Conservation (phyloP, 202 grass and related monocot genomes). For the Brachypodium distachyon region DNA sequence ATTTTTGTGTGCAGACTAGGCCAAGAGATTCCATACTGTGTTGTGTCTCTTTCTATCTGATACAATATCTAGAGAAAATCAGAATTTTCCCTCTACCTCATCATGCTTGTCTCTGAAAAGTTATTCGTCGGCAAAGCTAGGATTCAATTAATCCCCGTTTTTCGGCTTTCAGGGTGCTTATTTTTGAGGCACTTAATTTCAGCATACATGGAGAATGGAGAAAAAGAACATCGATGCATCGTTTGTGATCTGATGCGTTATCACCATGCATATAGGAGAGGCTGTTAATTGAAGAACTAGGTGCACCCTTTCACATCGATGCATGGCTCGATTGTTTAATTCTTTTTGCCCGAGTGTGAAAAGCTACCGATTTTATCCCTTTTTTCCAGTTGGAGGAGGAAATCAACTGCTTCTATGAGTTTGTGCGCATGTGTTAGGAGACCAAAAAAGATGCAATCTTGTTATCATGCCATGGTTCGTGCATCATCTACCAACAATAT, state of each 20-base stretch:
- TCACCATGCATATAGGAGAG: background rate
- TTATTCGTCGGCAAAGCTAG: slow-evolving; percentile 3
- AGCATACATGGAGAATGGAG: background rate
- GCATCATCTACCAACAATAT: background rate
- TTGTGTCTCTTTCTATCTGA: background rate
- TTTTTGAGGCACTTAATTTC: background rate
- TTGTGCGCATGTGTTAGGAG: background rate
- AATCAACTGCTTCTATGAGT: background rate
- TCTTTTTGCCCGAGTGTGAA: background rate
- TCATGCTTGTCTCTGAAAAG: background rate
- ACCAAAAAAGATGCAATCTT: background rate
- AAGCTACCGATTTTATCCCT: background rate
- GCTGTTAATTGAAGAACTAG: background rate
- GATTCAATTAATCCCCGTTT: background rate
- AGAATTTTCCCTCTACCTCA: background rate
- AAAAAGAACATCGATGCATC: background rate
- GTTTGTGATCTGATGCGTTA: background rate
- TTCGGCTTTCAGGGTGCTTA: background rate
- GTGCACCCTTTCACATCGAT: background rate
- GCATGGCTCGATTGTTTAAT: background rate
- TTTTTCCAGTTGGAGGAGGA: background rate
- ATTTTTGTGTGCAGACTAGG: background rate
- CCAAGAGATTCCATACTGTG: background rate
- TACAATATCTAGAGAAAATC: background rate
- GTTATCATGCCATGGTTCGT: background rate